A percentile compares a stretch with the other conserved stretches of the same genome.
Evolutionary conservation across 2,329 filamentous ascomycete species (phyloP).

Genomic region (Fusarium sp.): DNA sequence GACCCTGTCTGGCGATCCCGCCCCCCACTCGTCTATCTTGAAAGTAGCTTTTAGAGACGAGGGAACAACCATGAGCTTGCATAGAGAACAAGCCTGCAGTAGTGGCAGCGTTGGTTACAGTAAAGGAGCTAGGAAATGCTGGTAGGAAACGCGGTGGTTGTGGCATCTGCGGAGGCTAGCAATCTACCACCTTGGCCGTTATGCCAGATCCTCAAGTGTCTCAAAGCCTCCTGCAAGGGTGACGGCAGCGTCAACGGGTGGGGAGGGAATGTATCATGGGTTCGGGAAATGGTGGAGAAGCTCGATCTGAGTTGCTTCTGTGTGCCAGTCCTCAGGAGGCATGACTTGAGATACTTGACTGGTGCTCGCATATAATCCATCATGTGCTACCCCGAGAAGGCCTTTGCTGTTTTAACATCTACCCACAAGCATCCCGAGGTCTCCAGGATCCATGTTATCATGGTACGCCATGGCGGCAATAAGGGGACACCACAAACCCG

Average conservation of each 20-base stretch:
- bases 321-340: slow-evolving; percentile 20
- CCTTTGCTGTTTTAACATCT: slow-evolving; percentile 18
- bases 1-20: slow-evolving; percentile 40
- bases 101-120: slow-evolving; percentile 30
- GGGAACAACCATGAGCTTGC: slow-evolving; percentile 19
- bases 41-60: slow-evolving; percentile 29
- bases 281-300: slow-evolving; percentile 42
- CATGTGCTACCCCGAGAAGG: slow-evolving; percentile 24
- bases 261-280: slow-evolving; percentile 33
- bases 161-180: slow-evolving; percentile 33
- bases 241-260: slow-evolving; percentile 38
- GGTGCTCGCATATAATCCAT: slow-evolving; percentile 24
- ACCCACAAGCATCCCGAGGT: slow-evolving; percentile 23
- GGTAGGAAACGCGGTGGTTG: slow-evolving; percentile 16
- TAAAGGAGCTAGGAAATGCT: slow-evolving; percentile 12
- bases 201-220: slow-evolving; percentile 44
- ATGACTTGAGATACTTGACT: slow-evolving; percentile 26
- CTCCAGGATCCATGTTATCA: slow-evolving; percentile 26
- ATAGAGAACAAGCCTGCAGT: slow-evolving; percentile 23
- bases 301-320: slow-evolving; percentile 27
- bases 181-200: slow-evolving; percentile 39
- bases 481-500: slow-evolving; percentile 16
- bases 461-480: slow-evolving; percentile 22
- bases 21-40: slow-evolving; percentile 40
- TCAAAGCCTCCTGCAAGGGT: slow-evolving; percentile 43